Conservation (phyloP, 176 grass and related monocot genomes). For the Musa troglodytarum region DNA sequence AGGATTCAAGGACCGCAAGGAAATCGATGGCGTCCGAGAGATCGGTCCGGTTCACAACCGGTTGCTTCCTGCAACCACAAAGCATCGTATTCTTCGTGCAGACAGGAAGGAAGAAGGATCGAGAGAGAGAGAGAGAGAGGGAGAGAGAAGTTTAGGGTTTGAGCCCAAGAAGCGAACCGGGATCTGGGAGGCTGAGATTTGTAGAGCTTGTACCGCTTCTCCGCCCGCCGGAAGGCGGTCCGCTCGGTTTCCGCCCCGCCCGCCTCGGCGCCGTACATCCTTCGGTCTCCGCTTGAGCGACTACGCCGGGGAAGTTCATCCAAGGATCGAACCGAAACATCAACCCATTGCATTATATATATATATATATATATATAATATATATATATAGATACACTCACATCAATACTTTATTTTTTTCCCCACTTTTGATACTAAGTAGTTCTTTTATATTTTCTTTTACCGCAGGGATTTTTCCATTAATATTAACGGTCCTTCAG, state of each 20-base stretch:
- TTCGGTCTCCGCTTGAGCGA: background rate
- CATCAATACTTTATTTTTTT: no score
- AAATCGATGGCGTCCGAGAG: constrained; percentile 55
- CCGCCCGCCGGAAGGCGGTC: constrained; percentile 58
- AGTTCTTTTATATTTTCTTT: no score
- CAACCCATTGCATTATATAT: background rate
- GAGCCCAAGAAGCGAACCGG: constrained; percentile 6
- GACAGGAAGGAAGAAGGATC: background rate
- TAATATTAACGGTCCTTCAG: no score
- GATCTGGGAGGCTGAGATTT: constrained; percentile 42
- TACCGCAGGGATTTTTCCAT: no score
- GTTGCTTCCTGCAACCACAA: constrained; percentile 17
- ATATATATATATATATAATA: no score
- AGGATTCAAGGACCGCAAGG: constrained; percentile 20
- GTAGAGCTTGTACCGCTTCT: constrained; percentile 91
- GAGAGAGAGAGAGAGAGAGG: background rate
- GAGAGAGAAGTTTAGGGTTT: constrained; percentile 1
- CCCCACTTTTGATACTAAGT: no score
- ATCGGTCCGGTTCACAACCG: background rate
- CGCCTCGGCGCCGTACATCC: constrained; percentile 41
- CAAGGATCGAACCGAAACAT: background rate
- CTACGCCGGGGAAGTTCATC: background rate
- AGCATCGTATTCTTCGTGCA: background rate
- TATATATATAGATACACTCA: no score
- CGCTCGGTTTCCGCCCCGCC: constrained; percentile 39